These are phyloP conservation scores for Brasenia schreberi DNA, from an alignment of 164 flowering plant genomes.

Conservation along the genomic window DNA sequence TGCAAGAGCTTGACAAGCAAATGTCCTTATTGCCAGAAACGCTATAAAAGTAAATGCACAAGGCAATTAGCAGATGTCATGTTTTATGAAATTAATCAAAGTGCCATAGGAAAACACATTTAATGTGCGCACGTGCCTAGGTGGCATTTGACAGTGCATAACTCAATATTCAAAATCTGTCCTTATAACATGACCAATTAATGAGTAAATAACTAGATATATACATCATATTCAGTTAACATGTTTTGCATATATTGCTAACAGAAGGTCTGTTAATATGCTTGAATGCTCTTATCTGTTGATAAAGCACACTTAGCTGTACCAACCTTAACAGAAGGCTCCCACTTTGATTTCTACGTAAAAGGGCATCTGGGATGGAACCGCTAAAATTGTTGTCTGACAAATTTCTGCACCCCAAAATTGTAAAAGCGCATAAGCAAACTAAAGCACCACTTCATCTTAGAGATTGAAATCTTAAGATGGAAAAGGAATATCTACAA, in stretches of 20 bases:
- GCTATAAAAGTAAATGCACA: not conserved
- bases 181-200: too few relatives aligned
- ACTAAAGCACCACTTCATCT: not conserved
- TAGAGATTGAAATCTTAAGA: not conserved
- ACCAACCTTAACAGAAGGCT: not conserved
- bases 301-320: not conserved
- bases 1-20: not conserved
- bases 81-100: too few relatives aligned
- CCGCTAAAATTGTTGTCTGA: not conserved
- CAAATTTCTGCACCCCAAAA: not conserved
- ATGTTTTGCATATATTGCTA: too few relatives aligned
- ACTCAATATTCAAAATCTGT: too few relatives aligned
- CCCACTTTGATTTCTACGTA: not conserved
- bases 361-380: not conserved
- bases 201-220: too few relatives aligned
- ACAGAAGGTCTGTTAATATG: too few relatives aligned
- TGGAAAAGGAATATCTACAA: not conserved
- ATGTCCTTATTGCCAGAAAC: not conserved
- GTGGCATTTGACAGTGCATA: too few relatives aligned
- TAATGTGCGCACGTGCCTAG: too few relatives aligned
- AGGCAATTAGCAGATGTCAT: not conserved
- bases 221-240: too few relatives aligned
- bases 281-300: not conserved
- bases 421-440: not conserved
- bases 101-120: too few relatives aligned